Base-by-base conservation (phyloP, 257 asterid genomes). In the Solanum chilense region DNA sequence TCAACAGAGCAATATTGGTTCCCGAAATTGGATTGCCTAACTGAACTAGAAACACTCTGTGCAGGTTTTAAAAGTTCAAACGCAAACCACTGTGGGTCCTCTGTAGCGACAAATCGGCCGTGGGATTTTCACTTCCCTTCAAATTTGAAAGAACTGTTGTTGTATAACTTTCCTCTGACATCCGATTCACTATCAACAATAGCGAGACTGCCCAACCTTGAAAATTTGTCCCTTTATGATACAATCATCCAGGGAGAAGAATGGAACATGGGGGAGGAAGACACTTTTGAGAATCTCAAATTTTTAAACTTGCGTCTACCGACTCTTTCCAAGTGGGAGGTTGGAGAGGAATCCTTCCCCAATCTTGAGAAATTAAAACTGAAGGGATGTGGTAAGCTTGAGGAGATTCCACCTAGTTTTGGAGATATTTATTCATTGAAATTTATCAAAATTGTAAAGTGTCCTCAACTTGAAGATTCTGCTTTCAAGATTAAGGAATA, bases 171-270 rank as follows among this genome's bases (percentile, higher is more conserved):
- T 18, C 69, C 82, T 33, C 23, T 87, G 82, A 56, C 82, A 21
- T 87, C 86, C 15, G 13, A 69, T 33, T 20, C 83, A 9, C 41
- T 87, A 7, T 87, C 89, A 41, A 66, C 71, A 37, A 76, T 87
- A 12, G 82, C 20, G 2, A 45, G 6, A 35, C 49, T 81, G 29
- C 60, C 82, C 74, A 62, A 87, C 12, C 73, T 81, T 42, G 60
- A 81, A 66, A 31, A 18, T 2, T n/a, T 86, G 37, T 3, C 0
- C 62, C 35, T 87, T 62, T 3, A 0, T 1, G 0, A 2, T 2
- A 0, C 16, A 16, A 31, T 58, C 44, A 8, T 87, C 6, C 47
- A 35, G 5, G 78, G 76, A 9, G 80, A 1, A 33, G 41, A 21
- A 20, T 77, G 83, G 83, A 42, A 42, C n/a, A 14, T 42, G 14